Evolutionary conservation across 2,329 filamentous ascomycete species (phyloP), one percentile per base, ranked within the genome.

Genomic region (Trichoderma pleuroti): DNA sequence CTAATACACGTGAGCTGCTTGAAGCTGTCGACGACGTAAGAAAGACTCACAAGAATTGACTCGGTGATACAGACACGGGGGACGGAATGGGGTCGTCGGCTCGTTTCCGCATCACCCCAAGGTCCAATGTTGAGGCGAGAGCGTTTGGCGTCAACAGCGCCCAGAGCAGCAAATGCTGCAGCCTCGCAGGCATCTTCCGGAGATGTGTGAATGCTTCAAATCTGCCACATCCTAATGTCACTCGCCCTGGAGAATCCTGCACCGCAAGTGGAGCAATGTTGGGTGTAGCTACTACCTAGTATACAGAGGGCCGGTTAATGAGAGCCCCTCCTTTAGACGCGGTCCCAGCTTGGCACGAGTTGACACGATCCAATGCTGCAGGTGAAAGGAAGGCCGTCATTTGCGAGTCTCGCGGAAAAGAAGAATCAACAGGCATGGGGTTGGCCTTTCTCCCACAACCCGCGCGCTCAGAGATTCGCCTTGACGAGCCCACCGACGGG

Each of bases 21-120:
- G 9, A 52, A 52, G 46, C 16, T 24, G n/a, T 56, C 61, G 24
- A 28, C 4, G 1, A 3, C 16, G 21, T 4, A 12, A 28, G 26
- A 49, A 18, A 8, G 32, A 65, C 70, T 72, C 39, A 72, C 70
- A 72, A 72, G 28, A 68, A 68, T 34, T 72, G 71, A 34, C 71
- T 72, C 0, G 71, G 61, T 2, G 71, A 72, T 24, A 72, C 68
- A 5, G 71, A 49, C 24, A 72, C 57, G 10, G 71, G 68, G 4
- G 71, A 52, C 14, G 70, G 61, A 6, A 42, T 24, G 5, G 59
- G 30, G n/a, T 63, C 32, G 34, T 54, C 34, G 24, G 39, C 66
- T 52, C 66, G 39, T 24, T 36, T 59, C 26, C 36, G 34, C 14
- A 66, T 16, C 49, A 66, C 10, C 24, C 28, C 56, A 60, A 60